Conservation (phyloP, 2,329 filamentous ascomycete genomes). For the Fusarium gaditjirri region DNA sequence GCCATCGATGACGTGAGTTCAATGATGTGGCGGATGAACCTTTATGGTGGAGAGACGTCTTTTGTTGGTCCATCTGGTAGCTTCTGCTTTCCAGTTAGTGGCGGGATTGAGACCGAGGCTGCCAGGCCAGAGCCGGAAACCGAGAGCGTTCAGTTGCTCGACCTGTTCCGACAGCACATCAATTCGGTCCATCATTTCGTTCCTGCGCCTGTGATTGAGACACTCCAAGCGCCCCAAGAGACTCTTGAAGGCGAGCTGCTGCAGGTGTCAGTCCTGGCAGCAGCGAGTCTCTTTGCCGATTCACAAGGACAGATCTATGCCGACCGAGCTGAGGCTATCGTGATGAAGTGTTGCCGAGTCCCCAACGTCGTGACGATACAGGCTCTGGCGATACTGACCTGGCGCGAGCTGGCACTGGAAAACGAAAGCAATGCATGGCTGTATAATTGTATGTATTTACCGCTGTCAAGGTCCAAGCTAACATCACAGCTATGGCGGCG, state of each 20-base stretch:
- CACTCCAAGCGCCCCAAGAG: background rate
- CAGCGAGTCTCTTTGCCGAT: background rate
- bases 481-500: background rate
- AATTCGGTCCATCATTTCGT: background rate
- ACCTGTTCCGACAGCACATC: background rate
- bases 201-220: background rate
- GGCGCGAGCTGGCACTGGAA: background rate
- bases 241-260: background rate
- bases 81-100: background rate
- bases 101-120: background rate
- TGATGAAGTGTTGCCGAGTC: background rate
- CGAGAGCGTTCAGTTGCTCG: background rate
- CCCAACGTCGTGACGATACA: background rate
- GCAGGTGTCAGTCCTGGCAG: background rate
- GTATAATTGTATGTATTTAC: background rate
- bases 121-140: accelerated
- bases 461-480: background rate
- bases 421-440: slow-evolving; percentile 2
- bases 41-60: background rate
- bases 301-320: background rate
- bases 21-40: slow-evolving; percentile 4
- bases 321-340: background rate
- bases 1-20: background rate
- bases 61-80: background rate
- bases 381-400: background rate